Percentiles rank a stretch among this genome's conserved stretches.
phyloP scores from a whole-genome alignment of 2,329 filamentous ascomycete genomes.

The Ophiobolus disseminans region DNA sequence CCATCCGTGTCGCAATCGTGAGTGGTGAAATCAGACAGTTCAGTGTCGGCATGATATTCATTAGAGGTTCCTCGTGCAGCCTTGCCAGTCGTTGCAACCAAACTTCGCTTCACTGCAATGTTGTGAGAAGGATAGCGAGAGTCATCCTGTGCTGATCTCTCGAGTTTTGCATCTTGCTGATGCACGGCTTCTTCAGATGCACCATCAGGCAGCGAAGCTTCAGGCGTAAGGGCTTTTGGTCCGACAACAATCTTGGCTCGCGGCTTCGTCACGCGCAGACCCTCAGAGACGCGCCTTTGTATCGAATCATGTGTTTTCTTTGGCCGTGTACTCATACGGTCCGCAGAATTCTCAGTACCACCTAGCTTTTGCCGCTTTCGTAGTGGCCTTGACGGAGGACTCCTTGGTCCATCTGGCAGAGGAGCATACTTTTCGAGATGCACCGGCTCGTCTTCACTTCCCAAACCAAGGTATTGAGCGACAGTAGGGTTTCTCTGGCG shows the following conservation, averaged over 20 bases:
- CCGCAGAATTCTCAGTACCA: background rate
- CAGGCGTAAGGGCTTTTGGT: background rate
- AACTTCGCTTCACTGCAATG: background rate
- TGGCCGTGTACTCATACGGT: background rate
- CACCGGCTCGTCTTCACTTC: constrained; percentile 20
- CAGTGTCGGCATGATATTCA: background rate
- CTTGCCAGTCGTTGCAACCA: background rate
- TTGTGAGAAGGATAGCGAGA: background rate
- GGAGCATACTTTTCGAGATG: constrained; percentile 26
- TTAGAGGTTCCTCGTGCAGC: background rate
- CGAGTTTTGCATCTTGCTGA: too few relatives aligned
- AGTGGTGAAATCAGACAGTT: background rate
- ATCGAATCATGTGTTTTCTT: background rate
- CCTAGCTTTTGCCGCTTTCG: constrained; percentile 20
- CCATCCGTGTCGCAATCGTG: background rate
- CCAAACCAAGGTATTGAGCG: constrained; percentile 39
- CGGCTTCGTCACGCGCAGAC: constrained; percentile 21
- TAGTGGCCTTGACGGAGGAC: constrained; percentile 3
- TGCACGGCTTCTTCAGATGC: too few relatives aligned
- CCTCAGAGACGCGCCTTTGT: constrained; percentile 17
- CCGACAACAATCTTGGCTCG: background rate
- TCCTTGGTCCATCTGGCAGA: constrained; percentile 4
- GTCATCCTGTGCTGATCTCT: too few relatives aligned
- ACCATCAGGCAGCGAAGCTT: background rate
- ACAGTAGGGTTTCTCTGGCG: constrained; percentile 33